Conservation (phyloP, 371 early-diverging fungal species). For the Rhizopus microsporus region DNA sequence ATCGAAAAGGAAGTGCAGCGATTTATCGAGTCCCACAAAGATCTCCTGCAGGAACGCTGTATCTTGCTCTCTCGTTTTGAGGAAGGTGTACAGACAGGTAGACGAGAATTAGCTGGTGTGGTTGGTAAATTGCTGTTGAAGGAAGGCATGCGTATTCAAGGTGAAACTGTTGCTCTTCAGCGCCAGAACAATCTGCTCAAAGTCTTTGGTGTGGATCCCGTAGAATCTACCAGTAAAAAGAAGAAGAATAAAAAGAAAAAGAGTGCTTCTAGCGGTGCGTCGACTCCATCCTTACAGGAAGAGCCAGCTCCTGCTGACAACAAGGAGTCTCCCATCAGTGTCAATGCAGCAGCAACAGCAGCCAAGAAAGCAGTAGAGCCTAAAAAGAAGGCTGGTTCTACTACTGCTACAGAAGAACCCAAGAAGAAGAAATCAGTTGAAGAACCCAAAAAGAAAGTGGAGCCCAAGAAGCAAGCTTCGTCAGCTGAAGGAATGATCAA, state of each 20-base stretch:
- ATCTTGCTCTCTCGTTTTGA: slow-evolving; percentile 62
- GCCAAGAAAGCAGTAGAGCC: background rate
- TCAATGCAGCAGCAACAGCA: background rate
- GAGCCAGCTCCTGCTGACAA: background rate
- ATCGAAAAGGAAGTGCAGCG: slow-evolving; percentile 48
- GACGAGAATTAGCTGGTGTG: slow-evolving; percentile 69
- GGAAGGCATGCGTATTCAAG: slow-evolving; percentile 72
- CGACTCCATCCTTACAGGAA: slow-evolving; percentile 7
- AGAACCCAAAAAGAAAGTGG: background rate
- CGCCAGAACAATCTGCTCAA: slow-evolving; percentile 68
- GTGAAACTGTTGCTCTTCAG: slow-evolving; percentile 67
- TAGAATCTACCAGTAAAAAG: slow-evolving; percentile 28
- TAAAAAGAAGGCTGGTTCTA: background rate
- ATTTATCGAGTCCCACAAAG: slow-evolving; percentile 47
- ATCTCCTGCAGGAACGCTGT: slow-evolving; percentile 55
- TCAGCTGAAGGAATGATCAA: too few relatives aligned
- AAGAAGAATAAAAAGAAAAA: slow-evolving; percentile 53
- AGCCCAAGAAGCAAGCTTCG: background rate
- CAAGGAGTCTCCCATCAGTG: background rate
- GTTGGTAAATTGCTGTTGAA: slow-evolving; percentile 70
- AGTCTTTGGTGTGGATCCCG: slow-evolving; percentile 40
- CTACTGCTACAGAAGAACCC: background rate
- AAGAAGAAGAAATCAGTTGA: background rate
- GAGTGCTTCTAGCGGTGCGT: slow-evolving; percentile 9
- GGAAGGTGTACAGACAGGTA: slow-evolving; percentile 69